Conservation (phyloP, 495 filamentous ascomycete species). For the Achaetomiella virescens region DNA sequence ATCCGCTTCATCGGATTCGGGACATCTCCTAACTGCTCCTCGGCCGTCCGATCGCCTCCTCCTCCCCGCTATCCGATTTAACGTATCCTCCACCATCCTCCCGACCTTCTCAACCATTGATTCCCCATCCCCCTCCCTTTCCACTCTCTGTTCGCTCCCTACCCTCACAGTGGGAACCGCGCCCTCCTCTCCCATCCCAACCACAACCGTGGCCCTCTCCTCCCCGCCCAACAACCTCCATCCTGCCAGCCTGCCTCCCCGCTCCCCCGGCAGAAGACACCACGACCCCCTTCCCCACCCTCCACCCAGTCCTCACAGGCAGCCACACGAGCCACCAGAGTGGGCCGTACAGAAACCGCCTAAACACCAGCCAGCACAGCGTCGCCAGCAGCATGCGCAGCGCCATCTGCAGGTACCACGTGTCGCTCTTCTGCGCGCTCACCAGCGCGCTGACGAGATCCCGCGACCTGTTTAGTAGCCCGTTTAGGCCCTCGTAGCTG, state of each 20-base stretch:
- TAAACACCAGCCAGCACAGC: constrained; percentile 77
- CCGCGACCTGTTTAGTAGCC: constrained; percentile 62
- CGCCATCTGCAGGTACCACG: constrained; percentile 89
- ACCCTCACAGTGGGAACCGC: too few relatives aligned
- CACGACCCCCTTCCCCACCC: constrained; percentile 17
- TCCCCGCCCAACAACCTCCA: constrained; percentile 24
- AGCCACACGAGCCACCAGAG: constrained; percentile 83
- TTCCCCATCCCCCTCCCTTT: constrained; percentile 21
- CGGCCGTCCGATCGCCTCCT: constrained; percentile 11
- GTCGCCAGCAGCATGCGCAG: constrained; percentile 74
- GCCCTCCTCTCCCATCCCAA: constrained; percentile 15
- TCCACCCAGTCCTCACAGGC: constrained; percentile 48
- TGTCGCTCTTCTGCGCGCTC: constrained; percentile 85
- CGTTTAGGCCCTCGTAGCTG: constrained; percentile 71
- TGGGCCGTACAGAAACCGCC: constrained; percentile 80
- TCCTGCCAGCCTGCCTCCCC: constrained; percentile 26
- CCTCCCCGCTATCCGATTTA: constrained; percentile 13
- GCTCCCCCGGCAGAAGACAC: constrained; percentile 35
- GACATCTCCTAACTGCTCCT: constrained; percentile 33
- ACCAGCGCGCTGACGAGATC: constrained; percentile 74
- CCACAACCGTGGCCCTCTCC: constrained; percentile 43
- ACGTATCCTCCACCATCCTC: constrained; percentile 43
- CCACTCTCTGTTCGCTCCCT: constrained; percentile 5
- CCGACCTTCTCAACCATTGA: constrained; percentile 44
- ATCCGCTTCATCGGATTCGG: constrained; percentile 68